Base-by-base conservation (phyloP, 2,329 filamentous ascomycete species). In the Didymella exigua region DNA sequence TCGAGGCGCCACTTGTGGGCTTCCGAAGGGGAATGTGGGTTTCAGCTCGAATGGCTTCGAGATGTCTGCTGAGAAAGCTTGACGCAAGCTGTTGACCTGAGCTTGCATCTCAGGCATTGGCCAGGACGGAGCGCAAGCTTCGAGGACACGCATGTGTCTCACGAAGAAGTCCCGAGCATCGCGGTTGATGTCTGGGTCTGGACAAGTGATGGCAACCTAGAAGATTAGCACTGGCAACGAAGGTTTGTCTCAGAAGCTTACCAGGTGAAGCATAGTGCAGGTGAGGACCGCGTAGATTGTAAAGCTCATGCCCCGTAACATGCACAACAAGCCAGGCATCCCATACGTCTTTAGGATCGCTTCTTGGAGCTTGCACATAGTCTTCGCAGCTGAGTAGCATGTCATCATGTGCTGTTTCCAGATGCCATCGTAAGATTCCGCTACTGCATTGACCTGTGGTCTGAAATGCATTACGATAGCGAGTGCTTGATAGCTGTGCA, bases 241-340 rank as follows among this genome's bases (percentile, higher is more conserved):
- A 26, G n/a, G 29, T 29, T 5, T 11, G 5, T 18, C 11, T 18
- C n/a, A 16, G n/a, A 10, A 23, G 84, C 91, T 76, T 81, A 97
- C 93, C 76, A 98, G 77, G 75, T 98, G 93, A 49, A 98, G 83
- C 76, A 97, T 93, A 21, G 93, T 93, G 78, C 93, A 96, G 0
- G 91, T 95, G 40, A 98, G 79, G 23, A 96, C 86, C 51, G 88
- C 87, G 70, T 98, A 98, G n/a, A 98, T 91, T 5, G 91, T 91
- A 69, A 96, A 98, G 75, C 93, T 96, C 72, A 96, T 92, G 33
- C 93, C 93, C 62, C 93, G 85, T 68, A 93, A 89, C 93, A 97
- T 97, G 76, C 89, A 96, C 65, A 95, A 82, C 14, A 98, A 80
- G 0, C 93, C 93, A 14, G 84, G 84, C 56, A 96, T 79, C 2